A percentile compares a stretch with the other conserved stretches of the same genome.
Conservation (phyloP, 768 basidiomycete species). For the Fomitopsis pulvina region DNA sequence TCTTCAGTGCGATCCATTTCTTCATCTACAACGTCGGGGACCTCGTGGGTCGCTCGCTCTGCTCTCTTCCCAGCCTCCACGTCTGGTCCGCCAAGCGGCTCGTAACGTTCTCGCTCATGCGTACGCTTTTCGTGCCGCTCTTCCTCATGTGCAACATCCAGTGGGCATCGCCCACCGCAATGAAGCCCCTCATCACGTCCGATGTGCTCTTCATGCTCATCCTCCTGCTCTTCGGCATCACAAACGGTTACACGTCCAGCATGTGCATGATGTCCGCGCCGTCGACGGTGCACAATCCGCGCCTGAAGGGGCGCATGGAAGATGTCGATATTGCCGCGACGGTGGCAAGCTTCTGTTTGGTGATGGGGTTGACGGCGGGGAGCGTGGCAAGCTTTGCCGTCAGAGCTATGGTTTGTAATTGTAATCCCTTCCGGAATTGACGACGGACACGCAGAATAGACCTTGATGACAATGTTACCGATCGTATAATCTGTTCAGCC, state of each 20-base stretch:
- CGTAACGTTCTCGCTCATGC: slow-evolving; percentile 53
- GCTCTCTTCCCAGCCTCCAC: slow-evolving; percentile 55
- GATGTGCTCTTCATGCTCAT: slow-evolving; percentile 72
- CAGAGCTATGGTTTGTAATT: slow-evolving; percentile 56
- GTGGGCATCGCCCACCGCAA: slow-evolving; percentile 23
- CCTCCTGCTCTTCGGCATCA: slow-evolving; percentile 64
- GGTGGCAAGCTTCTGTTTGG: slow-evolving; percentile 70
- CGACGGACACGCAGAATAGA: not conserved
- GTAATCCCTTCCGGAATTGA: slow-evolving; percentile 56
- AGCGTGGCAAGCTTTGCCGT: slow-evolving; percentile 82
- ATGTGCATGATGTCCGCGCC: slow-evolving; percentile 79
- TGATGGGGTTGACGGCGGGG: slow-evolving; percentile 69
- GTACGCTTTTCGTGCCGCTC: slow-evolving; percentile 79
- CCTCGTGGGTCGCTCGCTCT: slow-evolving; percentile 60
- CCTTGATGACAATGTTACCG: not conserved
- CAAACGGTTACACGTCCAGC: slow-evolving; percentile 78
- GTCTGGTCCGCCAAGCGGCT: slow-evolving; percentile 67
- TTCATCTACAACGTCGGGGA: slow-evolving; percentile 71
- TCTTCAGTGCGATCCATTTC: slow-evolving; percentile 78
- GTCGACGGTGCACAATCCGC: slow-evolving; percentile 73
- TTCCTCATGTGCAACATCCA: slow-evolving; percentile 88
- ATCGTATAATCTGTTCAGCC: not conserved
- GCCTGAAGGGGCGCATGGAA: slow-evolving; percentile 57
- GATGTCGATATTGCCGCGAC: slow-evolving; percentile 86
- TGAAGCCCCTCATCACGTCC: slow-evolving; percentile 54